phyloP scores from a whole-genome alignment of 495 filamentous ascomycete species.

The Thozetella sp. region DNA sequence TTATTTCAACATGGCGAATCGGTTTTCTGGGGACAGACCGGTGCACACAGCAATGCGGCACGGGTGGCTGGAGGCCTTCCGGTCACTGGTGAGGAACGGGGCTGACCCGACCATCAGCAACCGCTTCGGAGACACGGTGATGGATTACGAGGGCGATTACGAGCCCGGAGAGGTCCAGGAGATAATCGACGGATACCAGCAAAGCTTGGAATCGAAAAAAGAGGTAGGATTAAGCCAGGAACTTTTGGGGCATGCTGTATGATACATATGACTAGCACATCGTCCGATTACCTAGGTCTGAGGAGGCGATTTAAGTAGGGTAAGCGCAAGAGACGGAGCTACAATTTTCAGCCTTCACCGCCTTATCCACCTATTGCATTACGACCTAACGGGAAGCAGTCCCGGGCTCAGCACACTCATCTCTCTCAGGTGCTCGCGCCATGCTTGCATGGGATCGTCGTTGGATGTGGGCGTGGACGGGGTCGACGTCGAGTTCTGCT shows the following conservation, averaged over 20 bases:
- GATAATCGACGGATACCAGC: conserved; percentile 17
- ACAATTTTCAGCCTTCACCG: too few species aligned
- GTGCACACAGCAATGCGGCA: conserved; percentile 29
- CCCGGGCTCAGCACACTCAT: conserved; percentile 19
- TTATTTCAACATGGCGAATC: conserved; percentile 31
- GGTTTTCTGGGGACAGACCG: conserved; percentile 25
- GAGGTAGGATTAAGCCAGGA: neutral
- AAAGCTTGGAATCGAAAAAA: neutral
- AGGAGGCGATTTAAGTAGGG: too few species aligned
- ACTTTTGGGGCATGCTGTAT: neutral
- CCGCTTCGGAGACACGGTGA: conserved; percentile 25
- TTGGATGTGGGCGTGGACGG: neutral
- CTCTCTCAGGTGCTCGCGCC: conserved; percentile 27
- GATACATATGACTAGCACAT: too few species aligned
- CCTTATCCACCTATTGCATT: too few species aligned
- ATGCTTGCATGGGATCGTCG: conserved; percentile 21
- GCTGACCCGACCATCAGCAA: conserved; percentile 28
- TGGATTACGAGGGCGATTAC: conserved; percentile 24
- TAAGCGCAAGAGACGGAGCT: too few species aligned
- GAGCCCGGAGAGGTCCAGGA: conserved; percentile 20
- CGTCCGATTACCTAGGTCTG: too few species aligned
- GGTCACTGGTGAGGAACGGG: conserved; percentile 18
- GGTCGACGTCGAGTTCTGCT: conserved; percentile 1
- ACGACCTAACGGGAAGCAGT: too few species aligned
- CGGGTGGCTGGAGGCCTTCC: conserved; percentile 21